Percentiles rank a stretch among this genome's conserved stretches.
Evolutionary conservation across 169 alveolate genomes (phyloP).

Genomic region (Toxoplasma gondii): DNA sequence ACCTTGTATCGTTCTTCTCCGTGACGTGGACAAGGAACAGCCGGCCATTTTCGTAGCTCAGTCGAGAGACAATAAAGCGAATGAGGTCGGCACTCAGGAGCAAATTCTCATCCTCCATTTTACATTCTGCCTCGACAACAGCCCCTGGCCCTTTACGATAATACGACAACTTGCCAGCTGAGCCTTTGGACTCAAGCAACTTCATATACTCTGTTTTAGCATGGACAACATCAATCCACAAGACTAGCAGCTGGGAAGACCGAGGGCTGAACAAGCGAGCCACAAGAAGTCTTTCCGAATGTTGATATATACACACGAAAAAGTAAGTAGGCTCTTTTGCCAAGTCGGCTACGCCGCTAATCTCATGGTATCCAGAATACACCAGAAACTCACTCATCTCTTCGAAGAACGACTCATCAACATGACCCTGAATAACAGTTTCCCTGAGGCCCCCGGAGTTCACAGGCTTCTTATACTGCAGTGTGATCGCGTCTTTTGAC

Average conservation of each 20-base stretch:
- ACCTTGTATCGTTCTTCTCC: neutral
- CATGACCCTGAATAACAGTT: neutral
- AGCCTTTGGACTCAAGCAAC: neutral
- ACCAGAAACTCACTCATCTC: neutral
- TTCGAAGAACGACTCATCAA: neutral
- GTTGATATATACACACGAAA: neutral
- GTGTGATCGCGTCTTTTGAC: neutral
- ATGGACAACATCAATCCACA: neutral
- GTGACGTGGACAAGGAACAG: neutral
- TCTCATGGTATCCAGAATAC: conserved; percentile 9
- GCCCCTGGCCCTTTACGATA: neutral
- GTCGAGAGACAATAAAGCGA: conserved; percentile 10
- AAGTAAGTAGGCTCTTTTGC: neutral
- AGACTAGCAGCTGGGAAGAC: neutral
- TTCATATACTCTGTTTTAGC: neutral
- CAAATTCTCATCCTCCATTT: neutral
- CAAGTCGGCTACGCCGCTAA: neutral
- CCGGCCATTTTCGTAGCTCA: neutral
- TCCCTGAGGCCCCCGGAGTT: neutral
- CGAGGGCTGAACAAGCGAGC: conserved; percentile 31
- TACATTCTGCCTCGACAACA: neutral
- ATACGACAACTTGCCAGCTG: neutral
- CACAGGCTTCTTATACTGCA: neutral
- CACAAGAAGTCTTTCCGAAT: neutral
- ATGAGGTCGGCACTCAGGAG: neutral